These are phyloP conservation scores for Hymenoscyphus scutula DNA, from an alignment of 2,329 filamentous ascomycete species.

Conservation along the genomic window DNA sequence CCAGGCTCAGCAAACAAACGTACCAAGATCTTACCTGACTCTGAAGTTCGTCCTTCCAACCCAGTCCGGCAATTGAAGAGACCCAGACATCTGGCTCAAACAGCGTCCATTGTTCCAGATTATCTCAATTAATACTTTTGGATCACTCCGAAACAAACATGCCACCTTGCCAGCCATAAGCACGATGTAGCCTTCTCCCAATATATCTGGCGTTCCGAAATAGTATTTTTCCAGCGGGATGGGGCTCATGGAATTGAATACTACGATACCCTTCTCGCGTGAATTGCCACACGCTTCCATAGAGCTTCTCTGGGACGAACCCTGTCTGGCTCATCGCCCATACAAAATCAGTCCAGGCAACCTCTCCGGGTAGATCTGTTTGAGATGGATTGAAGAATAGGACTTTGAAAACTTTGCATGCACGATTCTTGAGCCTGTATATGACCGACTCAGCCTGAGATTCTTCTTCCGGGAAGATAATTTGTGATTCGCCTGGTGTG, in stretches of 20 bases:
- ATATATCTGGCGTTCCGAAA: slow-evolving; percentile 45
- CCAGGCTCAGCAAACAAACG: no score
- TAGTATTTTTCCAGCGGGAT: slow-evolving; percentile 52
- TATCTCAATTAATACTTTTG: no score
- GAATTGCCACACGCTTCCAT: slow-evolving; percentile 62
- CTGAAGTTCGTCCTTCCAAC: no score
- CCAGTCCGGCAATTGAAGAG: no score
- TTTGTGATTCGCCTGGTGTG: neutral
- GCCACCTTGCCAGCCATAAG: slow-evolving; percentile 49
- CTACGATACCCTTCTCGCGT: slow-evolving; percentile 43
- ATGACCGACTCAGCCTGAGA: neutral
- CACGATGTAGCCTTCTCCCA: slow-evolving; percentile 48
- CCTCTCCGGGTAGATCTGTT: slow-evolving; percentile 44
- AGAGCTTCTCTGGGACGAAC: slow-evolving; percentile 54
- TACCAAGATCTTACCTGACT: no score
- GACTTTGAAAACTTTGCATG: slow-evolving; percentile 43
- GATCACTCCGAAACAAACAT: slow-evolving; percentile 42
- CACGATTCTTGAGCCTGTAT: slow-evolving; percentile 39
- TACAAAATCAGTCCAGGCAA: slow-evolving; percentile 53
- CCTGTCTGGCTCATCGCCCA: slow-evolving; percentile 50
- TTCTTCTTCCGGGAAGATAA: neutral
- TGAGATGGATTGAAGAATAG: slow-evolving; percentile 41
- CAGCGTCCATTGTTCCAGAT: no score
- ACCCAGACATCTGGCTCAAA: no score
- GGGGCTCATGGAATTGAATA: slow-evolving; percentile 62